Base-by-base conservation (phyloP, 1,284 basidiomycete species). In the Austroboletus novae-zelandiae region DNA sequence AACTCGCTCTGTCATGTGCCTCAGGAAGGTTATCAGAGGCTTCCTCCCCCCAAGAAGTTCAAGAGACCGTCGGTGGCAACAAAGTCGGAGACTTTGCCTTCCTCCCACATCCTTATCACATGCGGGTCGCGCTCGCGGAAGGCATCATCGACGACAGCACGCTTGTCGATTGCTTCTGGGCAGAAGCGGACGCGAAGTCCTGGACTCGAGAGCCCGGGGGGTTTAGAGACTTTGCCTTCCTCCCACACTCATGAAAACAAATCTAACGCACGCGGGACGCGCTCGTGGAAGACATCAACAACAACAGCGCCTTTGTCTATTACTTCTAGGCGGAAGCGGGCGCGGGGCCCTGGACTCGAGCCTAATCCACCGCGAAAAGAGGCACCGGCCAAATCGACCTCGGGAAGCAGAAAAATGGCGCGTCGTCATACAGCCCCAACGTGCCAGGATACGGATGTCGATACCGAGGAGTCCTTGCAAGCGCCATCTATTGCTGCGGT, bases 21-120 rank as follows among this genome's bases (percentile, higher is more conserved):
- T 4, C 37, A 40, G 15, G 32, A 3, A 41, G 60, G 55, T 17
- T 68, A 66, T 18, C 54, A 61, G 35, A 56, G 11, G 30, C 57
- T 65, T 11, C 67, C 65, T 41, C 25, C 46, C 23, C 65, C 64
- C 18, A 65, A 61, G 40, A 0, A n/a, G n/a, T n/a, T 17, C 5
- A 9, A 1, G 35, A 5, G 59, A 35, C 32, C n/a, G 14, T 29
- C 48, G 20, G 0, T 2, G 20, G 8, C 35, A 9, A 13, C 32
- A 25, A 23, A 30, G 23, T 29, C 40, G 20, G n/a, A 11, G 3
- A 15, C 27, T 23, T 40, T 40, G 8, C 30, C 48, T 11, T 4
- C 34, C 9, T 8, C 37, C 17, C 34, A 25, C 37, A 29, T 10
- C 20, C 6, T 5, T 9, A 6, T 25, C 23, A 25, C n/a, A n/a